A percentile compares a stretch with the other conserved stretches of the same genome.
These are phyloP conservation scores for Erysimum cheiri DNA, from an alignment of 441 rosid genomes.

Conservation along the genomic window DNA sequence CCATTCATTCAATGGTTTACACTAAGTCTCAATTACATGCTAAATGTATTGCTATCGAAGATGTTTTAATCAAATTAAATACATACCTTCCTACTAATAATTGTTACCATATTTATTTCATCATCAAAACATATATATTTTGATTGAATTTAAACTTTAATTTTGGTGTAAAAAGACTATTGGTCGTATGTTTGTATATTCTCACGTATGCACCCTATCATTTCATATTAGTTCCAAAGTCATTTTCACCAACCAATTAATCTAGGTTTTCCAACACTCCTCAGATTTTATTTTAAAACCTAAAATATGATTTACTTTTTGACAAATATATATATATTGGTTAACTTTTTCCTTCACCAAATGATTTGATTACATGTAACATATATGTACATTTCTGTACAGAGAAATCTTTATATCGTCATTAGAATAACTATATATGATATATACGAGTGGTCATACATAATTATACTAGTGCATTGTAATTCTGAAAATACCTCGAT, in stretches of 20 bases:
- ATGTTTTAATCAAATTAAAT: not conserved
- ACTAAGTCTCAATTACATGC: not conserved
- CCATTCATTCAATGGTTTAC: not conserved
- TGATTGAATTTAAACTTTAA: slow-evolving; percentile 8
- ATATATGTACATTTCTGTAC: not conserved
- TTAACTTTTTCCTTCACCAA: slow-evolving; percentile 1
- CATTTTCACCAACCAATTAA: slow-evolving; percentile 67
- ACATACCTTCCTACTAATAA: not conserved
- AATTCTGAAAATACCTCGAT: not conserved
- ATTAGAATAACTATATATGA: not conserved
- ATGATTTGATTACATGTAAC: not conserved
- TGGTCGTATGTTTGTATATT: slow-evolving; percentile 35
- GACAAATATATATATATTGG: not conserved
- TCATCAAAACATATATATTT: not conserved
- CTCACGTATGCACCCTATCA: slow-evolving; percentile 43
- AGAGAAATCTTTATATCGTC: not conserved
- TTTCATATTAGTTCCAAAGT: slow-evolving; percentile 66
- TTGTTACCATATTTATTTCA: not conserved
- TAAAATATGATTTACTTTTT: not conserved
- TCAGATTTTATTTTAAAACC: slow-evolving; percentile 12
- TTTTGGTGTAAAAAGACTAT: not conserved
- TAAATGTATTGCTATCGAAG: not conserved
- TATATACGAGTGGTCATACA: not conserved
- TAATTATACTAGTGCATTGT: not conserved
- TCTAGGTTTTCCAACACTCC: slow-evolving; percentile 45